These are phyloP conservation scores for Hypomontagnella submonticulosa DNA, from an alignment of 495 filamentous ascomycete species.

Conservation along the genomic window DNA sequence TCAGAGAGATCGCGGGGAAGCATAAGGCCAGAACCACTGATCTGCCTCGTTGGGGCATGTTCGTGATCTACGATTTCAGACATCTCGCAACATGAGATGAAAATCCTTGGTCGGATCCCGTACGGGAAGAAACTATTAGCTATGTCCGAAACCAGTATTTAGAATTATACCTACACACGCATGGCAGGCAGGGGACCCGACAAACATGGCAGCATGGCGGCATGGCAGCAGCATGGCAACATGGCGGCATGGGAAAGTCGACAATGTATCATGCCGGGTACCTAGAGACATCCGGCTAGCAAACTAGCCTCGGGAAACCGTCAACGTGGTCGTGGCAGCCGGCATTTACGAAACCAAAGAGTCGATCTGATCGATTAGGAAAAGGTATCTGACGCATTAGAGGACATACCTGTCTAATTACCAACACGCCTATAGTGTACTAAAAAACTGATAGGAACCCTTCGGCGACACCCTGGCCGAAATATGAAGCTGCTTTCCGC, in stretches of 20 bases:
- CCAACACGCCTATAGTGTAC: constrained; percentile 11
- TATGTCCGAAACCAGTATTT: not conserved
- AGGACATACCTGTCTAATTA: constrained; percentile 14
- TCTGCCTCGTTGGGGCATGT: constrained; percentile 12
- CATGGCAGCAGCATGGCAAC: too few species aligned
- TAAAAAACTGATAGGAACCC: constrained; percentile 26
- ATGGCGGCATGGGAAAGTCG: not conserved
- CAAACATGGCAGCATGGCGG: not conserved
- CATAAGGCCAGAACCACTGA: constrained; percentile 24
- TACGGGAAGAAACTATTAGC: not conserved
- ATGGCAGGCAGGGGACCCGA: too few species aligned
- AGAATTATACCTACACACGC: not conserved
- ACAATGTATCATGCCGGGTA: constrained; percentile 8
- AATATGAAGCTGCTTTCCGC: constrained; percentile 33
- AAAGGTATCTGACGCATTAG: not conserved
- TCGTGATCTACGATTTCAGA: constrained; percentile 30
- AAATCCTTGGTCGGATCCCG: not conserved
- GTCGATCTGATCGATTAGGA: not conserved
- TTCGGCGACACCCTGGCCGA: constrained; percentile 40
- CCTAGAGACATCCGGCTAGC: not conserved
- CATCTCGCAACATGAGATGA: constrained; percentile 31
- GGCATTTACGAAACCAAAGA: constrained; percentile 10
- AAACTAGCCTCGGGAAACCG: not conserved
- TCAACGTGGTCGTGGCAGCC: constrained; percentile 4
- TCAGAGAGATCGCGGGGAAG: constrained; percentile 36